A percentile compares a stretch with the other conserved stretches of the same genome.
phyloP scores from a whole-genome alignment of 768 basidiomycete species.

The Amanita molliuscula region DNA sequence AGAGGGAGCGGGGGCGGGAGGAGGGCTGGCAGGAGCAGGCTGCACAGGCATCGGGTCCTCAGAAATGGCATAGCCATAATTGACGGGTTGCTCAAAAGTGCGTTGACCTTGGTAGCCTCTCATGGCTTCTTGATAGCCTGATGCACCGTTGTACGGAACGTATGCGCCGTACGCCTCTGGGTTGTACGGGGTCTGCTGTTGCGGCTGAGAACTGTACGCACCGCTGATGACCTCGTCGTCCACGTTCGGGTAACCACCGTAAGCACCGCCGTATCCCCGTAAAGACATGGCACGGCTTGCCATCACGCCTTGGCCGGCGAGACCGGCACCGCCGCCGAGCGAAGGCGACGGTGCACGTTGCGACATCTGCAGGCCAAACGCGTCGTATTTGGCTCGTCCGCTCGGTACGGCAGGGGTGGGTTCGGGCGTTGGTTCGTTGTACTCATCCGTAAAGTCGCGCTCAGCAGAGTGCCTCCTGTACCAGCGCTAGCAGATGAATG shows the following conservation, averaged over 20 bases:
- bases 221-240: constrained; percentile 23
- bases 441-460: constrained; percentile 3
- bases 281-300: constrained; percentile 24
- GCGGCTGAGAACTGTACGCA: constrained; percentile 31
- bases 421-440: constrained; percentile 13
- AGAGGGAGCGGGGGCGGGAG: not conserved
- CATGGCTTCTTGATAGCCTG: constrained; percentile 20
- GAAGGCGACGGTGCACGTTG: constrained; percentile 16
- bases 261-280: constrained; percentile 15
- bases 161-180: constrained; percentile 35
- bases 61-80: constrained; percentile 1
- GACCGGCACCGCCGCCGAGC: constrained; percentile 19
- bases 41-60: not conserved
- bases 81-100: constrained; percentile 13
- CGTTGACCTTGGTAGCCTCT: constrained; percentile 24
- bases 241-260: constrained; percentile 3
- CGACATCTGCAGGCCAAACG: constrained; percentile 10
- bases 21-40: not conserved
- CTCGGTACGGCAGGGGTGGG: constrained; percentile 7
- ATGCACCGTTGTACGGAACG: constrained; percentile 19
- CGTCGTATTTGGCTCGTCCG: constrained; percentile 3
- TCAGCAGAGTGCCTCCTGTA: constrained; percentile 1
- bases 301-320: constrained; percentile 27
- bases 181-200: constrained; percentile 26
- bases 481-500: not conserved